Base-by-base conservation (phyloP, 2,329 filamentous ascomycete genomes). In the Fusarium torulosum region DNA sequence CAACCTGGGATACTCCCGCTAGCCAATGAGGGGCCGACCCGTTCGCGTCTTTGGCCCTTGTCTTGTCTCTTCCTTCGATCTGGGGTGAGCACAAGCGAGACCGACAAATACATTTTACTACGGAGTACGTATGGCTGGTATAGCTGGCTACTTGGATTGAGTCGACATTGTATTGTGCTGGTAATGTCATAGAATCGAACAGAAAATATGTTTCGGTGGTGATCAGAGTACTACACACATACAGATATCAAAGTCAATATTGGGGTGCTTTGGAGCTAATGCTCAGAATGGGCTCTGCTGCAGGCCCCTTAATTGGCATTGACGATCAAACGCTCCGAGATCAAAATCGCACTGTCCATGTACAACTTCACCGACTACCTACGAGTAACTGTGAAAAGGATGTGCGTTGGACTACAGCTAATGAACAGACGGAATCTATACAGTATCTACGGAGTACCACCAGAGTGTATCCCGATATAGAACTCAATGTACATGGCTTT, bases 1-100 rank as follows among this genome's bases (percentile, higher is more conserved):
- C 20, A 33, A 43, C 57, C 55, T 59, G 66, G 66, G 53, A 51
- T 53, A 38, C 46, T 66, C 54, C 67, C 67, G 56, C 59, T 52
- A 59, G 45, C 72, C 72, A 74, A 74, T 73, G 59, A 74, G 71
- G 68, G 70, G 66, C 66, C 70, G 72, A 74, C 70, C 71, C 70
- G 61, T 73, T 66, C 70, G 56, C 67, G 31, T 67, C 69, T 69
- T 63, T 57, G 59, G 53, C 62, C 35, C 59, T 53, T 69, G 58
- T 67, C 64, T 44, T 53, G 62, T 53, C 53, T 59, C 53, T 55
- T 66, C 31, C 43, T 53, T 63, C 52, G 64, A 68, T 66, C 66
- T 47, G 66, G 59, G 60, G 56, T 50, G 58, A 65, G 57, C 53
- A 56, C 53, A 67, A 61, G 67, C 63, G 59, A 73, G 27, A 42